These are phyloP conservation scores for Larix kaempferi DNA, from an alignment of 75 land plant genomes.

Conservation along the genomic window DNA sequence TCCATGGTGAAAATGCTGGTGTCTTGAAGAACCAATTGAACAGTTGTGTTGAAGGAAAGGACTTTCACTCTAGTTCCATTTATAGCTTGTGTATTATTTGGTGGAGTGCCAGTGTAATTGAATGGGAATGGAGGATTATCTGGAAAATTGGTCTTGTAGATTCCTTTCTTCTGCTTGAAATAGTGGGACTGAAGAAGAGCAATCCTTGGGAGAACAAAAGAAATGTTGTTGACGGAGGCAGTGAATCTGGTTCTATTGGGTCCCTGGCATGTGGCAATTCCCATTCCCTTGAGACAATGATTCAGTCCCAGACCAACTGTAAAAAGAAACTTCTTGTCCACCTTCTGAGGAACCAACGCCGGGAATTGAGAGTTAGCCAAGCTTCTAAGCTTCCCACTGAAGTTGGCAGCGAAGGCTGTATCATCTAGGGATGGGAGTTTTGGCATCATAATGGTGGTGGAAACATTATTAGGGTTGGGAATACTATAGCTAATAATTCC, in stretches of 20 bases:
- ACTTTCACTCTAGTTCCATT: conserved; percentile 17
- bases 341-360: conserved; percentile 27
- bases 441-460: background rate
- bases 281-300: background rate
- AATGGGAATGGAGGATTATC: conserved; percentile 17
- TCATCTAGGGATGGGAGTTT: conserved; percentile 33
- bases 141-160: conserved; percentile 32
- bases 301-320: conserved; percentile 36
- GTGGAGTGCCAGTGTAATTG: conserved; percentile 31
- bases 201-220: conserved; percentile 38
- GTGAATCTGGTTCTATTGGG: conserved; percentile 34
- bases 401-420: conserved; percentile 18
- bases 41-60: conserved; percentile 20
- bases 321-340: conserved; percentile 37
- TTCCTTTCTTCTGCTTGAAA: conserved; percentile 14
- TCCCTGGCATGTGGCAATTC: conserved; percentile 21
- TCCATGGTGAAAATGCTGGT: conserved; percentile 31
- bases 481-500: too few species aligned
- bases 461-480: too few species aligned
- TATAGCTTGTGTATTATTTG: conserved; percentile 19
- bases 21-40: conserved; percentile 34
- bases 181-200: conserved; percentile 38
- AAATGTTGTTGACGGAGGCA: conserved; percentile 55
- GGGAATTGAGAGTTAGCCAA: conserved; percentile 24
- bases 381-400: conserved; percentile 23